Conservation (phyloP, 805 yeast species). For the Kodamaea jinghongensis region DNA sequence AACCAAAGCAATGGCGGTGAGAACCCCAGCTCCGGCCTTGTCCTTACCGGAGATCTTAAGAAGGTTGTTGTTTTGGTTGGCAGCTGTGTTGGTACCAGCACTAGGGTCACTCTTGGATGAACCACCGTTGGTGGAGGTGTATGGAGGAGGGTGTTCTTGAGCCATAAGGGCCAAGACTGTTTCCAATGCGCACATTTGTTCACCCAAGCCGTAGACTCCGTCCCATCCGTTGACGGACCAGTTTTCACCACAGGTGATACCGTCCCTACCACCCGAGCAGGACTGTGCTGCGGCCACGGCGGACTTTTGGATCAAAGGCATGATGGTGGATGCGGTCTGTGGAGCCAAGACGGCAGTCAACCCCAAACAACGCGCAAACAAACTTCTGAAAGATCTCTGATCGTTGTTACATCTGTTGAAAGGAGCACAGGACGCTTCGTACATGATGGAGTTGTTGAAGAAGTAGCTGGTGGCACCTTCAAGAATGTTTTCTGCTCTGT, state of each 20-base stretch:
- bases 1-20: constrained; percentile 73
- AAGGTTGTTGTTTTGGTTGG: constrained; percentile 38
- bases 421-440: constrained; percentile 60
- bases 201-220: constrained; percentile 69
- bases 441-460: constrained; percentile 46
- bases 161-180: constrained; percentile 48
- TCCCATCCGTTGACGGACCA: constrained; percentile 67
- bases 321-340: constrained; percentile 40
- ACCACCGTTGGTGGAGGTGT: constrained; percentile 36
- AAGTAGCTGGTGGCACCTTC: constrained; percentile 38
- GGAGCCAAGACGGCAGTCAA: constrained; percentile 57
- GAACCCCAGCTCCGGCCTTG: constrained; percentile 84
- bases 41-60: constrained; percentile 50
- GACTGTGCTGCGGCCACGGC: constrained; percentile 69
- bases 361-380: constrained; percentile 63
- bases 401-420: constrained; percentile 61
- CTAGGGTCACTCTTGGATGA: constrained; percentile 31
- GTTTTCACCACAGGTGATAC: constrained; percentile 75
- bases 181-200: constrained; percentile 74
- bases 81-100: constrained; percentile 51
- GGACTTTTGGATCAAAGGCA: constrained; percentile 41
- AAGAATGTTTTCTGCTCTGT: constrained; percentile 32
- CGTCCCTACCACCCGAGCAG: constrained; percentile 79
- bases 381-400: constrained; percentile 73
- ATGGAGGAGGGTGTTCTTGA: constrained; percentile 32